Conservation (phyloP, 345 rosid genomes). For the Aurinia saxatilis region DNA sequence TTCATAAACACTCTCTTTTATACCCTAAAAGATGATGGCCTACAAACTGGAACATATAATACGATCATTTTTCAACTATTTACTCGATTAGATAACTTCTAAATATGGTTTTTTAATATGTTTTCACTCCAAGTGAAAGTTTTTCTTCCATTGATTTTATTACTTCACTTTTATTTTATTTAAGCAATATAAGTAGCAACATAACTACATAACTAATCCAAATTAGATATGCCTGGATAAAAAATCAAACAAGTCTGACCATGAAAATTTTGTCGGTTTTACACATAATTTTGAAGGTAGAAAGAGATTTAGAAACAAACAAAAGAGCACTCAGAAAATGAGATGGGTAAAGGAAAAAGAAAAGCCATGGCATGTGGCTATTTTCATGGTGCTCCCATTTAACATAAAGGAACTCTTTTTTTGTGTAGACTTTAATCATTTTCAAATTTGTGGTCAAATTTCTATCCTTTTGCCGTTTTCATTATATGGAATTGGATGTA, state of each 20-base stretch:
- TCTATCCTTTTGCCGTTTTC: neutral
- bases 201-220: no score
- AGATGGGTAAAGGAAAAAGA: neutral
- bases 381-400: neutral
- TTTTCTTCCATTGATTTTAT: no score
- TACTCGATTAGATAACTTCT: no score
- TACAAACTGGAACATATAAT: no score
- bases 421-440: constrained; percentile 1
- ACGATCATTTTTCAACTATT: no score
- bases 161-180: no score
- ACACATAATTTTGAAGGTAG: neutral
- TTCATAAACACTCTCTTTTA: no score
- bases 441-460: neutral
- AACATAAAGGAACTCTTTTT: neutral
- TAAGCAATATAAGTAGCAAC: no score
- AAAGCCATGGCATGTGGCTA: constrained; percentile 1
- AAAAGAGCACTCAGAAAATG: neutral
- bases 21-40: no score
- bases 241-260: neutral
- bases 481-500: neutral
- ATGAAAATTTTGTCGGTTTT: neutral
- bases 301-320: neutral
- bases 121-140: no score
- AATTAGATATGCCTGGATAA: neutral
- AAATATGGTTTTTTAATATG: no score